A percentile compares a stretch with the other conserved stretches of the same genome.
phyloP scores from a whole-genome alignment of 2,329 filamentous ascomycete species.

The Thielaviopsis musarum region DNA sequence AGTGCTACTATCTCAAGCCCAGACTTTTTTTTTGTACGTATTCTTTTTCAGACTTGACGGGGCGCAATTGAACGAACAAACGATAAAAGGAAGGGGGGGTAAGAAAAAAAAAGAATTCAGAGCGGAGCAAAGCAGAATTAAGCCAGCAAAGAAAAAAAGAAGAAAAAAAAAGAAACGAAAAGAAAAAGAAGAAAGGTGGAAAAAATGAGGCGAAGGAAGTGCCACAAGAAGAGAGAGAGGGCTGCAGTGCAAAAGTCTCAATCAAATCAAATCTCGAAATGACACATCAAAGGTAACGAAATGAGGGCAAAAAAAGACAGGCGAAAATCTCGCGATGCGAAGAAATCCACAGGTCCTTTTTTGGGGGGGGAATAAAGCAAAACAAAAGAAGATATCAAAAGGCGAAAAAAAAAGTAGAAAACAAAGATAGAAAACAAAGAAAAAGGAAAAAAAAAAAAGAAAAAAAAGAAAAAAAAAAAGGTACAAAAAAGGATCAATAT shows the following conservation, averaged over 20 bases:
- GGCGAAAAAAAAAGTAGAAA: not conserved
- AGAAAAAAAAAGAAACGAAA: slow-evolving; percentile 1
- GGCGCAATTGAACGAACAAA: not conserved
- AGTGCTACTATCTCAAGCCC: not conserved
- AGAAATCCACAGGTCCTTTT: not conserved
- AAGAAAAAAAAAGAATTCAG: not conserved
- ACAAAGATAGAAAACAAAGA: not conserved
- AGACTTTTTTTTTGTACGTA: not conserved
- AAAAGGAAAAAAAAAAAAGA: not conserved
- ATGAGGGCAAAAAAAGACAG: not conserved
- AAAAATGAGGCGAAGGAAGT: slow-evolving; percentile 2
- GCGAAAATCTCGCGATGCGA: not conserved
- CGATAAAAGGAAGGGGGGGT: not conserved
- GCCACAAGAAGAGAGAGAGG: not conserved
- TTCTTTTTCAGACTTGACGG: not conserved
- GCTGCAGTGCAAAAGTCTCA: not conserved
- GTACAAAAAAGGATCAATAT: not conserved
- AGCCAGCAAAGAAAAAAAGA: not conserved
- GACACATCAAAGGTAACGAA: not conserved
- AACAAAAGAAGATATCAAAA: not conserved
- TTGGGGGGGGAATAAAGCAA: not conserved
- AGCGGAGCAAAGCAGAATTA: not conserved
- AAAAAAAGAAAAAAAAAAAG: not conserved
- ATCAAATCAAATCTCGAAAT: not conserved
- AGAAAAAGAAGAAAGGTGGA: not conserved